A percentile compares a stretch with the other conserved stretches of the same genome.
Conservation (phyloP, 345 rosid genomes). For the Syzygium aqueum region DNA sequence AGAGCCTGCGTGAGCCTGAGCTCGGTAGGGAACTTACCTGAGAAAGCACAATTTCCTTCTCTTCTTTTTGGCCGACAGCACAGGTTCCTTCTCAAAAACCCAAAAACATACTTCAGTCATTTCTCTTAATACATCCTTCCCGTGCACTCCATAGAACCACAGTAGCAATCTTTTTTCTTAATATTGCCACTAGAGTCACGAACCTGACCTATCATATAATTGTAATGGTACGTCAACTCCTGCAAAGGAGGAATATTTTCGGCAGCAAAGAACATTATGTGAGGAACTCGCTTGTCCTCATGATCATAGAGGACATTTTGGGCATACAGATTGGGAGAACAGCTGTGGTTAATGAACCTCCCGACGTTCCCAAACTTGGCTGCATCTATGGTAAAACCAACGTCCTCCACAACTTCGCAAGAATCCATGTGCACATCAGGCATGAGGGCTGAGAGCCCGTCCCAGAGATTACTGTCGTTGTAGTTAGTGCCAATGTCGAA, state of each 20-base stretch:
- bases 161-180: constrained; percentile 57
- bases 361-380: constrained; percentile 61
- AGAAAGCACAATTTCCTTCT: background rate
- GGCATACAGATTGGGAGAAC: constrained; percentile 89
- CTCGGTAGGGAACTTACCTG: background rate
- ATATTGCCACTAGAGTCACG: constrained; percentile 56
- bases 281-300: constrained; percentile 65
- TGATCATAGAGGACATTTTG: constrained; percentile 83
- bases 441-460: constrained; percentile 35
- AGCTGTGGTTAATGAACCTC: constrained; percentile 86
- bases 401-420: constrained; percentile 21
- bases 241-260: constrained; percentile 89
- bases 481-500: constrained; percentile 60
- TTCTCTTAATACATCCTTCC: constrained; percentile 65
- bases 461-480: constrained; percentile 29
- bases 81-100: background rate
- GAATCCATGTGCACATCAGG: constrained; percentile 26
- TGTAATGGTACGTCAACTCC: constrained; percentile 79
- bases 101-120: background rate
- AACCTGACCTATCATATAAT: constrained; percentile 58
- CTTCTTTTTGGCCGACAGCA: background rate
- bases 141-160: constrained; percentile 69
- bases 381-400: constrained; percentile 80
- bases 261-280: constrained; percentile 74
- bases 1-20: background rate